Base-by-base conservation (phyloP, 2,329 filamentous ascomycete genomes). In the Pyrenophora teres region DNA sequence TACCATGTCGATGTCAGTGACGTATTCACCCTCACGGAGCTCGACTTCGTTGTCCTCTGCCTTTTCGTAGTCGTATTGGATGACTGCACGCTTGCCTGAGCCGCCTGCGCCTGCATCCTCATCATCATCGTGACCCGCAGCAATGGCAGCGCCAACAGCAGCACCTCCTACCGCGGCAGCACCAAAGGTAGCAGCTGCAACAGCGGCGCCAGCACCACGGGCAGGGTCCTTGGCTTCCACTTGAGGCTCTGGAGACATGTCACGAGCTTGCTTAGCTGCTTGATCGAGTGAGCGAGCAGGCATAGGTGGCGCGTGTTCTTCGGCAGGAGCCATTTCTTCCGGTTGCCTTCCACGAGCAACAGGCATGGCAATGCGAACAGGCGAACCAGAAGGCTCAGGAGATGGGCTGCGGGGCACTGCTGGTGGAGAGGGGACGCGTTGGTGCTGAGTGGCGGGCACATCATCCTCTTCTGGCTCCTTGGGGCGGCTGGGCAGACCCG, bases 31-130 rank as follows among this genome's bases (percentile, higher is more conserved):
- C 76, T 99, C 94, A 21, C 84, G 81, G 15, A 99, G 82, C 60
- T 96, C 92, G 50, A 99, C 84, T 76, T 99, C 94, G 68, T 99
- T 99, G 62, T 96, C 92, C 74, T 99, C 94, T 1, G 92, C 92
- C 77, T 95, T 97, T 67, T 97, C 93, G 70, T 99, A 99, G 71
- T 99, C 94, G 72, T 94, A 99, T 67, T 94, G 87, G 31, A 94
- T 84, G 50, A 95, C 68, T 1, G 94, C 94, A 40, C 86, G 85
- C 70, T 87, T 83, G 46, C 88, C 88, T 31, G 82, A 82, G 25
- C 65, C 64, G 18, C 66, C 64, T 27, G 49, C 49, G 15, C 23
- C 49, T 2, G 44, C 44, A 18, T n/a, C 32, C 4, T 71, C 72
- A 15, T 72, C 66, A 19, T 65, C 60, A 30, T 65, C 58, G 1